A percentile compares a stretch with the other conserved stretches of the same genome.
Evolutionary conservation across 1,139 yeast species (phyloP).

Genomic region (Pichia sp.): DNA sequence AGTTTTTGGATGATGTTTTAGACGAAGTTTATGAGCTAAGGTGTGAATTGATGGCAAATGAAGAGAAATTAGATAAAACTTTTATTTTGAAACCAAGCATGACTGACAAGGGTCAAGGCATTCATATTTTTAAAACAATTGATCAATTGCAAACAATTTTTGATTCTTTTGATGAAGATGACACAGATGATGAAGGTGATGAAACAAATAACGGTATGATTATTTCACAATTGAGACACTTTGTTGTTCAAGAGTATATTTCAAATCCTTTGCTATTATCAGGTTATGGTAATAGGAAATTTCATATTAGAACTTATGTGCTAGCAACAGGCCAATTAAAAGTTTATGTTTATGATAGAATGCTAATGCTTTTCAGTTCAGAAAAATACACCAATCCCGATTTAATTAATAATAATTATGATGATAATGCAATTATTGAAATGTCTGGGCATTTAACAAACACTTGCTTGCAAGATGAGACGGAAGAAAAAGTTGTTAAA

Average conservation of each 20-base stretch:
- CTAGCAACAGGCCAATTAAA: slow-evolving; percentile 64
- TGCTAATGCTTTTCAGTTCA: slow-evolving; percentile 76
- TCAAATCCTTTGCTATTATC: slow-evolving; percentile 58
- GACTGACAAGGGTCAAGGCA: slow-evolving; percentile 97
- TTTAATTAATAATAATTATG: neutral
- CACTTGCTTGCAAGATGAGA: slow-evolving; percentile 70
- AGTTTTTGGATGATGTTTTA: slow-evolving; percentile 84
- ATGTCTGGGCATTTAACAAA: slow-evolving; percentile 80
- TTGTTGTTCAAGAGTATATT: slow-evolving; percentile 78
- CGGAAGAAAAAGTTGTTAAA: slow-evolving; percentile 44
- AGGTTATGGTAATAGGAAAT: slow-evolving; percentile 62
- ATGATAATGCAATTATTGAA: slow-evolving; percentile 32
- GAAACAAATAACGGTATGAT: slow-evolving; percentile 52
- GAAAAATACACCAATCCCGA: slow-evolving; percentile 40
- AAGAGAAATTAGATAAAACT: slow-evolving; percentile 34
- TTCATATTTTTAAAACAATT: slow-evolving; percentile 68
- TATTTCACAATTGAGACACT: slow-evolving; percentile 83
- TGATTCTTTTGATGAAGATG: slow-evolving; percentile 75
- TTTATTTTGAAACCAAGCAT: slow-evolving; percentile 94
- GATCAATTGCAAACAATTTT: slow-evolving; percentile 78
- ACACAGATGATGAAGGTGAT: slow-evolving; percentile 42
- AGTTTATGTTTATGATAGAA: slow-evolving; percentile 72
- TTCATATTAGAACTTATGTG: slow-evolving; percentile 86
- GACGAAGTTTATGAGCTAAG: slow-evolving; percentile 89
- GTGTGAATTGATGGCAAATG: slow-evolving; percentile 59